Base-by-base conservation (phyloP, 179 eudicot species). In the Beta lomatogona region DNA sequence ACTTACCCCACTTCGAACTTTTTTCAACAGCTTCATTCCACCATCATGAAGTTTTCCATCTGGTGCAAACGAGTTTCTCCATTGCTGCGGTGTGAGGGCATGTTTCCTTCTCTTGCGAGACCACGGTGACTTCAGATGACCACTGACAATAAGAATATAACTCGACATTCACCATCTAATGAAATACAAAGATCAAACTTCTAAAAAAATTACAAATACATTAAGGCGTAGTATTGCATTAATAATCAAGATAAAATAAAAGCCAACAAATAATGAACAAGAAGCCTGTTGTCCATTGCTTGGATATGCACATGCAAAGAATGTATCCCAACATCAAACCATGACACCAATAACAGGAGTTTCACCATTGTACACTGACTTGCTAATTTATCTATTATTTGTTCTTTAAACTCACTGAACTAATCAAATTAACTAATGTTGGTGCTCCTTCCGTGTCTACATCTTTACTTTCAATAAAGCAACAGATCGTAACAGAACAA, bases 1-100 rank as follows among this genome's bases (percentile, higher is more conserved):
- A 88, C 93, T 91, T 82, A 96, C 99, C 77, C 98, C 98, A 84
- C 95, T 94, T 71, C 99, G 93, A 80, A 96, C 92, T 96, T 91
- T 94, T 76, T 93, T 96, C 84, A 96, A 84, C 88, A 96, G 91
- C 85, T 94, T 92, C 78, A 88, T 86, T 85, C 98, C 99, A 71
- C 92, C 91, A 82, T 89, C 94, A 80, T 89, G 93, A 50, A 93
- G 93, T 77, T 87, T 92, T 55, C 99, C 98, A 54, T 96, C 97
- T 63, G 92, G 85, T 45, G 93, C 85, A 88, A 94, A 94, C 54
- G 89, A 80, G 80, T 83, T 87, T 86, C 84, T 91, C 99, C 98
- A 96, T 54, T 92, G 97, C 73, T 85, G 91, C 75, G 90, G 86
- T 79, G 92, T 82, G 54, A 96, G 93, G 64, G 85, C 90, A 76